Evolutionary conservation across 306 rosid genomes (phyloP), one percentile per base, ranked within the genome.

Genomic region (Medicago lupulina): DNA sequence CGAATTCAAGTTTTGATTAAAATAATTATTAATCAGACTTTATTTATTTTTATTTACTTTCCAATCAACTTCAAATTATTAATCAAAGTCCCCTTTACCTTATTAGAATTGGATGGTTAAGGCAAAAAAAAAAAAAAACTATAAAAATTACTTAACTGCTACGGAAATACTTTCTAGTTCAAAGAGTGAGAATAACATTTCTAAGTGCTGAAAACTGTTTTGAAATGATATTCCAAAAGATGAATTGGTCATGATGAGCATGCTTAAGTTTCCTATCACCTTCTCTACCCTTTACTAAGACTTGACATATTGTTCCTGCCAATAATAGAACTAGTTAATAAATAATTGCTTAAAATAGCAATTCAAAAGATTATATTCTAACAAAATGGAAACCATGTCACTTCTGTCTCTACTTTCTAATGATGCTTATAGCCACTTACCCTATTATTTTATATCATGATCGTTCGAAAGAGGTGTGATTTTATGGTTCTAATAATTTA

Each of bases 251-350:
- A 55, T 16, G 7, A 61, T 63, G 41, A 59, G 54, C 75, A 67
- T 80, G 71, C 61, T 25, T 75, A 38, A 18, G 12, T 49, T 76
- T 38, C 49, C 74, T 57, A 46, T 43, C 47, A 23, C 5, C 84
- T 78, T 62, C 53, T 34, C 23, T 43, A 40, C 49, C 41, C 39
- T 38, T 47, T 79, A 11, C 19, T 54, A 28, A 61, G 87, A 89
- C 67, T 70, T 75, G 89, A 85, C 86, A 80, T 50, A 9, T 77
- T 79, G 77, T 84, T 83, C 87, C 71, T 49, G 17, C 17, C 66
- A 28, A 60, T 60, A 60, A 60, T 60, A 58, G 38, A 58, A 23
- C 9, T 18, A 21, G 6, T 23, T 57, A 58, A 58, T 58, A 58
- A 58, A 14, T 2, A 60, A 60, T 10, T 60, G 14, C 23, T 23